phyloP scores from a whole-genome alignment of 768 basidiomycete species.

The Amanita phalloides region DNA sequence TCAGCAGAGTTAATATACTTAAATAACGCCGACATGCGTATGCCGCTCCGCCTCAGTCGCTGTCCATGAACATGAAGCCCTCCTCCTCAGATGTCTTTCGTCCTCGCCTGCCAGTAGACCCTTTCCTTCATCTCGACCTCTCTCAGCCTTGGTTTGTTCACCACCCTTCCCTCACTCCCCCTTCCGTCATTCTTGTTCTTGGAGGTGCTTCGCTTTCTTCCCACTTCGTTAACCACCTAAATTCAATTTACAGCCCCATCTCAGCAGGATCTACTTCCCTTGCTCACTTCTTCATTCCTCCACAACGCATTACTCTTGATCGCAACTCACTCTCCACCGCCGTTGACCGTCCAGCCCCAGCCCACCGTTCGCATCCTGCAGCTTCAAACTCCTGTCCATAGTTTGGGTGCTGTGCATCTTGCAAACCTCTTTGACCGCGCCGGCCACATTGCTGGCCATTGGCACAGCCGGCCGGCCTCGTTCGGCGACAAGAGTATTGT shows the following conservation, averaged over 20 bases:
- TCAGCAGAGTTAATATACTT: background rate
- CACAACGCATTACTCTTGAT: slow-evolving; percentile 25
- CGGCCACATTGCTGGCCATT: slow-evolving; percentile 22
- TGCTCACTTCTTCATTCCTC: slow-evolving; percentile 24
- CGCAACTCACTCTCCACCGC: slow-evolving; percentile 27
- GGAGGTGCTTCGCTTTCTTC: slow-evolving; percentile 17
- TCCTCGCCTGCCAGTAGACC: slow-evolving; percentile 25
- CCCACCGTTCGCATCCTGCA: slow-evolving; percentile 23
- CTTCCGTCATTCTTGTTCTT: slow-evolving; percentile 26
- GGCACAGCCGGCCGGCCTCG: slow-evolving; percentile 10
- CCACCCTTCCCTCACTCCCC: slow-evolving; percentile 12
- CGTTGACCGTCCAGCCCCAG: slow-evolving; percentile 11
- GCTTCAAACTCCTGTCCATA: slow-evolving; percentile 20
- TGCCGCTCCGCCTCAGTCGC: background rate
- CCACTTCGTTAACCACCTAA: background rate
- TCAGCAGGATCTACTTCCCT: slow-evolving; percentile 21
- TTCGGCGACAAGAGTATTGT: slow-evolving; percentile 11
- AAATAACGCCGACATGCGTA: background rate
- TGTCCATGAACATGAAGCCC: background rate
- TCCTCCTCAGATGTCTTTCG: slow-evolving; percentile 20
- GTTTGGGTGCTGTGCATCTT: slow-evolving; percentile 28
- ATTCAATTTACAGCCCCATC: slow-evolving; percentile 18
- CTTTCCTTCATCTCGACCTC: slow-evolving; percentile 13
- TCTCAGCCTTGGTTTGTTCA: background rate
- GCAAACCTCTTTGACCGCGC: slow-evolving; percentile 30